Base-by-base conservation (phyloP, 116 monocot genomes). In the Phalaenopsis hybrid region DNA sequence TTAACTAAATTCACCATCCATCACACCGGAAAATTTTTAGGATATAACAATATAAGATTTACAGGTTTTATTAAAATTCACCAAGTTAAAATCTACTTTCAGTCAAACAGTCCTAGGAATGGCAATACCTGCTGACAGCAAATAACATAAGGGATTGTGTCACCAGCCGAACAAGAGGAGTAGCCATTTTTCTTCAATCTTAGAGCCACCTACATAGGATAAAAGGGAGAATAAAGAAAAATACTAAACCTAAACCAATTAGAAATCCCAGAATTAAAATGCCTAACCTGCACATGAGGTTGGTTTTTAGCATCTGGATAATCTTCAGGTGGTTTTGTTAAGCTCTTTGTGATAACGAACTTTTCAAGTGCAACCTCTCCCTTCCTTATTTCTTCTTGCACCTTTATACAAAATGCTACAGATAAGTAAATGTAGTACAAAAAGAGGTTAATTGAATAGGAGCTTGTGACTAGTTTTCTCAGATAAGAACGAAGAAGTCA, bases 301-400 rank as follows among this genome's bases (percentile, higher is more conserved):
- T 98, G 98, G 80, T 89, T 98, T 87, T 85, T 98, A 9, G 88
- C 93, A 89, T 98, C 98, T 52, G 93, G 95, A 86, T 98, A 98
- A 21, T 94, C 95, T 79, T 95, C 89, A 67, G 98, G 98, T 49
- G 92, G 77, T 86, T 95, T 98, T 46, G 95, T 98, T 80, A 98
- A 87, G 31, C 89, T 86, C 85, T 98, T 98, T 79, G 88, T 95
- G 16, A 98, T 98, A 55, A 92, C 84, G 82, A 95, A 98, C 70
- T 98, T 95, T 77, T 91, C 89, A 61, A 98, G 90, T 61, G 80
- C 75, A 82, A 95, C 81, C 85, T 98, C 88, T 76, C 92, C 95
- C 85, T 89, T 95, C 81, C 85, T 89, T 92, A 95, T 92, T 65
- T 98, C 89, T 78, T 90, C 89, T 72, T 92, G 95, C 46, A 93